Conservation (phyloP, 1,284 basidiomycete genomes). For the Pyrrhoderma lamaoense region DNA sequence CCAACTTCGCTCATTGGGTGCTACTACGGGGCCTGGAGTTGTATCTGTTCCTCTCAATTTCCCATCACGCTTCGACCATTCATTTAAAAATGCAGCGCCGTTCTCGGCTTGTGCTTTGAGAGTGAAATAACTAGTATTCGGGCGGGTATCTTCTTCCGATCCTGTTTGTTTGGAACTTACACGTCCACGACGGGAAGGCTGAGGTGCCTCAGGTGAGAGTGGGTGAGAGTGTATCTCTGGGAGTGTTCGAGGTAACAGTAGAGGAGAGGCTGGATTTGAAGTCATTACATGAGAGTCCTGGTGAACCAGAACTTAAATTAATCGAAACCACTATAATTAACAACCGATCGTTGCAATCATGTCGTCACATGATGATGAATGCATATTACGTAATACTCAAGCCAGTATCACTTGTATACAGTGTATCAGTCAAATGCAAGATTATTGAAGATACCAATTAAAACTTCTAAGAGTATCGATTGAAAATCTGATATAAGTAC, state of each 20-base stretch:
- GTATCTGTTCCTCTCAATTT: background rate
- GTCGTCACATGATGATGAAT: background rate
- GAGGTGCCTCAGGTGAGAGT: constrained; percentile 12
- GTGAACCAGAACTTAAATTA: background rate
- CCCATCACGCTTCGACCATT: constrained; percentile 11
- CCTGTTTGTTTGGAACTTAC: background rate
- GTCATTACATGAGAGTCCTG: constrained; percentile 15
- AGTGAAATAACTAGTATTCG: constrained; percentile 14
- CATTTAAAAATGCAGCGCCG: constrained; percentile 5
- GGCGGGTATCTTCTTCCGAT: constrained; percentile 7
- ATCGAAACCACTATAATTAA: background rate
- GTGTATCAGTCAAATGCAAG: too few relatives aligned
- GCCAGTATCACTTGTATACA: too few relatives aligned
- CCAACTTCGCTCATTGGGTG: too few relatives aligned
- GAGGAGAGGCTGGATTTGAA: constrained; percentile 7
- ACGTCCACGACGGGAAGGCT: constrained; percentile 9
- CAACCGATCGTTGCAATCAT: background rate
- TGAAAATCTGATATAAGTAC: too few relatives aligned
- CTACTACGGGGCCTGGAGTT: background rate
- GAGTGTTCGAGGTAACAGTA: background rate
- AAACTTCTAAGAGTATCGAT: too few relatives aligned
- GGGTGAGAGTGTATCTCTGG: constrained; percentile 5
- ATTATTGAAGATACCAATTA: too few relatives aligned
- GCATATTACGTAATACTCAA: too few relatives aligned
- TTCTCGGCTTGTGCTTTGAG: constrained; percentile 16